Percentiles rank a stretch among this genome's conserved stretches.
These are phyloP conservation scores for Pseudoperonospora humuli DNA, from an alignment of 352 stramenopile species.

Conservation along the genomic window DNA sequence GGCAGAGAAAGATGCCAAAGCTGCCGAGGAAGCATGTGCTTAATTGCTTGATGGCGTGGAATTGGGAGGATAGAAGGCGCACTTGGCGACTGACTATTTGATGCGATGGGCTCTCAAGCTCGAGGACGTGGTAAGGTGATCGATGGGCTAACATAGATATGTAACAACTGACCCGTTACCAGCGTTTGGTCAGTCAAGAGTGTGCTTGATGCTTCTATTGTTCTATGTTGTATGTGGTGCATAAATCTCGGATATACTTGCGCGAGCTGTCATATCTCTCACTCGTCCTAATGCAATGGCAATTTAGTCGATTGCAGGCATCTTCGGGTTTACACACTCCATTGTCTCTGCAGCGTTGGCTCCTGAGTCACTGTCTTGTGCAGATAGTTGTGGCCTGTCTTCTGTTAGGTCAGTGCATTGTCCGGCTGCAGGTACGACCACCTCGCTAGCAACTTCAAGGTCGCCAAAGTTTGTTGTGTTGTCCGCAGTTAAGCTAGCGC, in stretches of 20 bases:
- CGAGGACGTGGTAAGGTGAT: constrained; percentile 13
- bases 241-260: neutral
- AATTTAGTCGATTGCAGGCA: neutral
- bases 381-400: neutral
- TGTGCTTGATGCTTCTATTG: no score
- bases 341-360: neutral
- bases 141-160: constrained; percentile 28
- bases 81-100: constrained; percentile 8
- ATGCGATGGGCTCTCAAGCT: constrained; percentile 12
- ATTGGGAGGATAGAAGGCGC: neutral
- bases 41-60: constrained; percentile 5
- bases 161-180: constrained; percentile 16
- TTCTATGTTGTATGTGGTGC: neutral
- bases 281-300: neutral
- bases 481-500: no score
- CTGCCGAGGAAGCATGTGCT: constrained; percentile 12
- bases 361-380: neutral
- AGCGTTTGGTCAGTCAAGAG: no score
- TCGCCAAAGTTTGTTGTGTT: neutral
- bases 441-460: neutral
- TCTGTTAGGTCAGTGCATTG: neutral
- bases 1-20: constrained; percentile 48
- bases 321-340: no score
- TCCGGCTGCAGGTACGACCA: neutral
- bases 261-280: neutral